Evolutionary conservation across 139 green algal species (phyloP), one percentile per base, ranked within the genome.

Genomic region (Haematococcus sp.): DNA sequence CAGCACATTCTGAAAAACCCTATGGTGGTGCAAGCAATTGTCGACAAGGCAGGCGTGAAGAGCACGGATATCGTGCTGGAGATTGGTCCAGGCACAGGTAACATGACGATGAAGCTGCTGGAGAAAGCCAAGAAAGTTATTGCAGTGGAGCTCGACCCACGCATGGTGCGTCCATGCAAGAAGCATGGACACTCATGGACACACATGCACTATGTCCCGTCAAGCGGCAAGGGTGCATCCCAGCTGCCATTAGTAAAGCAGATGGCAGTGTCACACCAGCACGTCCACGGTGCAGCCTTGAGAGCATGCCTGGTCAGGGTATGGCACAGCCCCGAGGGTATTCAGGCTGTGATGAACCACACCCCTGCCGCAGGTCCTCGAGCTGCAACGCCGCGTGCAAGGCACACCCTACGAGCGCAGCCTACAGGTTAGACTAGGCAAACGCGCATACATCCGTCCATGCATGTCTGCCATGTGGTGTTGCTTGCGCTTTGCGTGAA

Each of bases 1-100:
- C 96, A 99, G 93, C 96, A 99, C 68, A 99, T 99, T 61, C 76
- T 99, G 11, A 97, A 97, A 72, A 99, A 99, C 77, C 95, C 96
- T 0, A 67, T 96, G 70, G 89, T 99, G 15, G 91, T 98, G 23
- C 85, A 98, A 61, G 73, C 92, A 19, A 99, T 99, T 49, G 93
- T 99, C 13, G 89, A 98, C 61, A 98, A 98, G 83, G 81, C 91
- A 9, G 94, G 94, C n/a, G 64, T 99, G 22, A 98, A 99, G 75
- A 80, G 52, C 59, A 99, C 96, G 13, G 96, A 99, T 81, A 87
- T 97, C 5, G 96, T 99, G 28, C 86, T 99, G 32, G 96, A 99
- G 67, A 99, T 99, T 73, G 96, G 96, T 1, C 95, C 95, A 17
- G 95, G 95, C 60, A 99, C 95, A 0, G 95, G 94, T 52, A 98